These are phyloP conservation scores for Onygenales sp. DNA, from an alignment of 2,329 filamentous ascomycete species.

Conservation along the genomic window DNA sequence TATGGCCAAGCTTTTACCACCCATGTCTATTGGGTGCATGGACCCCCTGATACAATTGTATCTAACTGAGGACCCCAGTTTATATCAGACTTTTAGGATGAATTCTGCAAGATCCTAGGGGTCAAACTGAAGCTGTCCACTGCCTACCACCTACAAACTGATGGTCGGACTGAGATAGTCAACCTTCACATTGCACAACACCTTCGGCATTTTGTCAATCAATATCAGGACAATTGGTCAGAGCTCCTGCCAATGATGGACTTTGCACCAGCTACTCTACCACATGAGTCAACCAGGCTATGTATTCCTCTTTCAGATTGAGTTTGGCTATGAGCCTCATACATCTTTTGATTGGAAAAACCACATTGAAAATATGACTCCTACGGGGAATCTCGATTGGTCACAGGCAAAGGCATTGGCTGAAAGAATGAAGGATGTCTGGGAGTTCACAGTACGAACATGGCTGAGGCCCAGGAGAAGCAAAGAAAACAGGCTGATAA, in stretches of 20 bases:
- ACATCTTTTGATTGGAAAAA: conserved; percentile 7
- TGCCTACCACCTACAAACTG: conserved; percentile 18
- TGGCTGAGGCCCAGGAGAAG: not conserved
- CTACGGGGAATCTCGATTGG: not conserved
- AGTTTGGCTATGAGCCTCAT: conserved; percentile 1
- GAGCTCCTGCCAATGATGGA: conserved; percentile 11
- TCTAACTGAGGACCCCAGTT: conserved; percentile 5
- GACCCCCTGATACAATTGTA: not conserved
- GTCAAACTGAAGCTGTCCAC: conserved; percentile 17
- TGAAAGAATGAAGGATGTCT: not conserved
- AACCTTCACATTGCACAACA: conserved; percentile 11
- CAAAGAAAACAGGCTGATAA: not conserved
- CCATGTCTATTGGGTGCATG: conserved; percentile 1
- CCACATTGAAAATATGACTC: too few relatives aligned
- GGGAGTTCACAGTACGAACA: not conserved
- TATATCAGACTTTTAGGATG: conserved; percentile 11
- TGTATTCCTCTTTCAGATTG: not conserved
- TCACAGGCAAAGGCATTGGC: not conserved
- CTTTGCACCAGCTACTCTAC: not conserved
- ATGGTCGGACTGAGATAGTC: conserved; percentile 17
- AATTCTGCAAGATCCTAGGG: conserved; percentile 5
- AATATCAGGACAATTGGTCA: conserved; percentile 15
- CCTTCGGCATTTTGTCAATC: conserved; percentile 14
- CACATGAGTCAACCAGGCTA: conserved; percentile 1
- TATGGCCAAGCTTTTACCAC: conserved; percentile 9